These are phyloP conservation scores for Schizophyllum commune DNA, from an alignment of 1,284 basidiomycete species.

Conservation along the genomic window DNA sequence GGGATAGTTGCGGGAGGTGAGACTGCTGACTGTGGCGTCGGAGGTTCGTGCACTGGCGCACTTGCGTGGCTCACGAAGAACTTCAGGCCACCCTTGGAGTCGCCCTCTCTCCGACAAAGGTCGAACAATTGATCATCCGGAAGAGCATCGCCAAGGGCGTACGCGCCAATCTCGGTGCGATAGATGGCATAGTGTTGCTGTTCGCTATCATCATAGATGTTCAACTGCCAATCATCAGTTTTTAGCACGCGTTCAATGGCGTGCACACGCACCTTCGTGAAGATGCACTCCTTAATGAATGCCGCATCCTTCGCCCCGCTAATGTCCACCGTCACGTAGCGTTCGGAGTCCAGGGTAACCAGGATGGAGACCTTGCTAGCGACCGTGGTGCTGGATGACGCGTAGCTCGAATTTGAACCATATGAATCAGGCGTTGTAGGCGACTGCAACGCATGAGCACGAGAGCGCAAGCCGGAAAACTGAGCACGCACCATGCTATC, in stretches of 20 bases:
- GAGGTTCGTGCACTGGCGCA: conserved; percentile 48
- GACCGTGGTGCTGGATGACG: conserved; percentile 19
- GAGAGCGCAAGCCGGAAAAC: no score
- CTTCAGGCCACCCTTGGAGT: conserved; percentile 71
- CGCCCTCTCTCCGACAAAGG: conserved; percentile 67
- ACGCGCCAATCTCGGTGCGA: conserved; percentile 76
- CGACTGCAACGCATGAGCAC: conserved; percentile 2
- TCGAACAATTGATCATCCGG: conserved; percentile 61
- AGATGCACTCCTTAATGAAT: conserved; percentile 79
- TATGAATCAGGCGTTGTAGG: conserved; percentile 20
- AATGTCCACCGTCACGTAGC: conserved; percentile 74
- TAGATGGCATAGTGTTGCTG: conserved; percentile 73
- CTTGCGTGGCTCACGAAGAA: conserved; percentile 62
- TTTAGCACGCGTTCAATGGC: conserved; percentile 3
- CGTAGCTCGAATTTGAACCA: conserved; percentile 15
- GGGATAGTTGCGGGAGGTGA: conserved; percentile 38
- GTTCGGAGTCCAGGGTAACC: conserved; percentile 79
- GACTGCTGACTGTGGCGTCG: conserved; percentile 21
- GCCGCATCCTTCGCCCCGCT: conserved; percentile 60
- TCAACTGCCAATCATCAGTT: conserved; percentile 41
- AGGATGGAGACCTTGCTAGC: conserved; percentile 52
- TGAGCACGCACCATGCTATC: no score
- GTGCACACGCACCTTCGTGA: conserved; percentile 59
- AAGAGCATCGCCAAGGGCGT: conserved; percentile 65
- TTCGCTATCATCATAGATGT: conserved; percentile 76